Percentiles rank a stretch among this genome's conserved stretches.
phyloP scores from a whole-genome alignment of 176 grass and related monocot genomes.

The Oryza glaberrima region DNA sequence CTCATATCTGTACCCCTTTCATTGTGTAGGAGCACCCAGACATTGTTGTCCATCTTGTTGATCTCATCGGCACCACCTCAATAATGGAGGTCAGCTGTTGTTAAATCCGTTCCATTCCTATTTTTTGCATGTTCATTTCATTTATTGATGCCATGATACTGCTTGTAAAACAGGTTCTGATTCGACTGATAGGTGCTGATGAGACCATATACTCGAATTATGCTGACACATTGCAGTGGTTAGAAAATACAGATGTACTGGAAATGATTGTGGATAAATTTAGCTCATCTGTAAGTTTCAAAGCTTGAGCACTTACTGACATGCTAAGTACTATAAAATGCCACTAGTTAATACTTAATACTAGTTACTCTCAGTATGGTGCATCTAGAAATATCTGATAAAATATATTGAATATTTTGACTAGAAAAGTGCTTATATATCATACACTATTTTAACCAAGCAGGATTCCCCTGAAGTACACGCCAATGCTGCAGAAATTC shows the following conservation, averaged over 20 bases:
- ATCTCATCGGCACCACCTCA: constrained; percentile 87
- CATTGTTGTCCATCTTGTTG: constrained; percentile 77
- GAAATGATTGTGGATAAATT: constrained; percentile 86
- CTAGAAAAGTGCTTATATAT: constrained; percentile 3
- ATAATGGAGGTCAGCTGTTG: constrained; percentile 73
- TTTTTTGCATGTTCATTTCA: constrained; percentile 19
- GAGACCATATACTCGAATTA: constrained; percentile 79
- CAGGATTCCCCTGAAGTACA: constrained; percentile 87
- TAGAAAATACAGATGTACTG: constrained; percentile 76
- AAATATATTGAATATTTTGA: constrained; percentile 9
- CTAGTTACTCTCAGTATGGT: background rate
- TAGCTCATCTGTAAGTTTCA: constrained; percentile 70
- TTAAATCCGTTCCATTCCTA: background rate
- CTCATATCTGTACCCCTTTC: background rate
- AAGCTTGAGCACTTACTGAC: background rate
- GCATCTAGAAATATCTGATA: background rate
- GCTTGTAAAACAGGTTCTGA: constrained; percentile 66
- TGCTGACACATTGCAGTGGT: constrained; percentile 72
- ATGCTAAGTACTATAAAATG: background rate
- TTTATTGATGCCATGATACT: constrained; percentile 39
- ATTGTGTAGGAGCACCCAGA: constrained; percentile 57
- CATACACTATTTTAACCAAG: constrained; percentile 28
- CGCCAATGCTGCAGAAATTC: constrained; percentile 86
- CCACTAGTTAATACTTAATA: background rate
- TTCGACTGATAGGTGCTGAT: constrained; percentile 82